These are phyloP conservation scores for Pholiota molesta DNA, from an alignment of 768 basidiomycete genomes.

Conservation along the genomic window DNA sequence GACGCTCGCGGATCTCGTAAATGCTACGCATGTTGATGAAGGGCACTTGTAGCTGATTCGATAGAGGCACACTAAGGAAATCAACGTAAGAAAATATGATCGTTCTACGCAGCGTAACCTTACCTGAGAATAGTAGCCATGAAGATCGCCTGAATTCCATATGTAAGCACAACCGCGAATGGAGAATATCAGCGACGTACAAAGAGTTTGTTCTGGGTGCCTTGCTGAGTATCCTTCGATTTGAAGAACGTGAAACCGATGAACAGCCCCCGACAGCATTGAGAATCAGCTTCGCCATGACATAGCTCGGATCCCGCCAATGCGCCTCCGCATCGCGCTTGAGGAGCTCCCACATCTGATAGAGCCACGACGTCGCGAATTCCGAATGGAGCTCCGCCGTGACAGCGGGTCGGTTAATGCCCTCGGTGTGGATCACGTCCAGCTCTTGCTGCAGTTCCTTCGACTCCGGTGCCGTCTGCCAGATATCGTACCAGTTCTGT, in stretches of 20 bases:
- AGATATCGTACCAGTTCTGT: constrained; percentile 61
- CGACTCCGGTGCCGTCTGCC: constrained; percentile 54
- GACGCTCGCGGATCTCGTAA: constrained; percentile 70
- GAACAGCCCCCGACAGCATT: constrained; percentile 59
- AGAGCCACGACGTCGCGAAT: constrained; percentile 56
- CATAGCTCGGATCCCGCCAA: constrained; percentile 62
- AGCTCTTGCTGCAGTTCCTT: constrained; percentile 40
- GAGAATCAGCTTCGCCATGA: constrained; percentile 59
- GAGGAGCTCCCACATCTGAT: constrained; percentile 48
- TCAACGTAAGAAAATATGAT: not conserved
- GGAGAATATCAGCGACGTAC: constrained; percentile 36
- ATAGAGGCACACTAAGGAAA: constrained; percentile 46
- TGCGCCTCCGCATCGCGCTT: constrained; percentile 47
- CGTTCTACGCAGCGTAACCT: not conserved
- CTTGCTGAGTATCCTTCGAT: constrained; percentile 53
- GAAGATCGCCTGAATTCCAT: constrained; percentile 46
- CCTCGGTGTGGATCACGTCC: constrained; percentile 49
- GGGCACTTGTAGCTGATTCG: constrained; percentile 65
- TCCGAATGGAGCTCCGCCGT: constrained; percentile 39
- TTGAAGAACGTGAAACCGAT: constrained; percentile 69
- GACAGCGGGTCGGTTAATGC: constrained; percentile 42
- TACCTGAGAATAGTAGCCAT: constrained; percentile 48
- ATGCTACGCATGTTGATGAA: constrained; percentile 62
- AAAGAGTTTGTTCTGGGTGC: constrained; percentile 69
- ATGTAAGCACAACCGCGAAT: constrained; percentile 4